Base-by-base conservation (phyloP, 495 filamentous ascomycete species). In the Niebla homalea region DNA sequence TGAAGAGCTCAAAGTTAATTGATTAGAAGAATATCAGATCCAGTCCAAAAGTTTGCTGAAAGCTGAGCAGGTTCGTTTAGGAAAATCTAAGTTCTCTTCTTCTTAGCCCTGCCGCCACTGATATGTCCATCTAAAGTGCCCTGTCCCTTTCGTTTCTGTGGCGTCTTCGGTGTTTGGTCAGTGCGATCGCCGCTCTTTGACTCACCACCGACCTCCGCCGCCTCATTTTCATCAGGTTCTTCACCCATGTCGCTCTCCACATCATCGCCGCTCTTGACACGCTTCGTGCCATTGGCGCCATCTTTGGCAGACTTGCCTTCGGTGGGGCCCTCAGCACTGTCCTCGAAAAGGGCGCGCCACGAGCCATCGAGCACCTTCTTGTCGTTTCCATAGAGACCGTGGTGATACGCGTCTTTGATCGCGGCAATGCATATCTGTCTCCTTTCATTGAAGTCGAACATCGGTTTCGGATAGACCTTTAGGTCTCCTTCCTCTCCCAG, bases 361-460 rank as follows among this genome's bases (percentile, higher is more conserved):
- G 69, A 71, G 11, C 80, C 80, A 59, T 83, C 68, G 49, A 76
- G 59, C 2, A 85, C 77, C 53, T 63, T 66, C 15, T 62, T 47
- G 62, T 81, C 71, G 55, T 81, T 64, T 0, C 81, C 82, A 57
- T 81, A 67, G 18, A 85, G 57, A 0, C 76, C 72, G 5, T 81
- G 67, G 6, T 67, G 51, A 66, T 83, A 87, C 0, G 81, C 82
- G 21, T 71, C 68, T 62, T 85, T 85, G 70, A 85, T 79, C 0
- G 67, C 71, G 45, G 71, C 62, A 4, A 85, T 63, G 56, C 83
- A 85, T 12, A 78, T 59, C 16, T 70, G 61, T 37, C 78, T 70
- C 51, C 77, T 63, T 55, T 73, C 66, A 23, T 65, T 58, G 51
- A 87, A 85, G 64, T 87, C 79, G 60, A 87, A 84, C 76, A 85